phyloP scores from a whole-genome alignment of 169 alveolate genomes.

The Plasmodium knowlesi region DNA sequence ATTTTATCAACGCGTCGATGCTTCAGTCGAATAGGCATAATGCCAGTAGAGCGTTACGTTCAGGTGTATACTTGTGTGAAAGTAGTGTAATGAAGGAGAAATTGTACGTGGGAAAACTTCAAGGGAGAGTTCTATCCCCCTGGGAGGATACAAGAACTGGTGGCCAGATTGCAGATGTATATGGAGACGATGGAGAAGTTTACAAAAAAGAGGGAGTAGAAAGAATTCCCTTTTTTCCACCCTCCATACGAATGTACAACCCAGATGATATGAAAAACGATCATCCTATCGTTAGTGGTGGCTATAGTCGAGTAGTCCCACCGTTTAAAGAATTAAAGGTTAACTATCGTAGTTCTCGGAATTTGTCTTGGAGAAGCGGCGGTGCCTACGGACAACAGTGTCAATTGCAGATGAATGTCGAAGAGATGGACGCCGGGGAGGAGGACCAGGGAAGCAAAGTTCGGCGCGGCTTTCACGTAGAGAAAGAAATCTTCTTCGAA shows the following conservation, averaged over 20 bases:
- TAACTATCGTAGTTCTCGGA: neutral
- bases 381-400: neutral
- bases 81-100: neutral
- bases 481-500: slow-evolving; percentile 38
- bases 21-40: neutral
- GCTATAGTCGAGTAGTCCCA: neutral
- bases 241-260: neutral
- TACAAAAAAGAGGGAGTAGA: neutral
- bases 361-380: neutral
- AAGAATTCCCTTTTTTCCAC: neutral
- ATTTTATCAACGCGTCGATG: neutral
- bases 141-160: neutral
- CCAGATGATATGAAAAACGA: neutral
- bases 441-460: neutral
- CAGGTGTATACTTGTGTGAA: neutral
- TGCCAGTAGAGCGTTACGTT: neutral
- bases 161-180: neutral
- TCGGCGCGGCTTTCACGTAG: neutral
- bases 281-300: neutral
- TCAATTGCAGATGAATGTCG: neutral
- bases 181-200: neutral
- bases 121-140: neutral
- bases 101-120: neutral
- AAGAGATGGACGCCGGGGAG: neutral
- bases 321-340: neutral